phyloP scores from a whole-genome alignment of 2,329 filamentous ascomycete genomes.

The Phialemoniopsis sp. region DNA sequence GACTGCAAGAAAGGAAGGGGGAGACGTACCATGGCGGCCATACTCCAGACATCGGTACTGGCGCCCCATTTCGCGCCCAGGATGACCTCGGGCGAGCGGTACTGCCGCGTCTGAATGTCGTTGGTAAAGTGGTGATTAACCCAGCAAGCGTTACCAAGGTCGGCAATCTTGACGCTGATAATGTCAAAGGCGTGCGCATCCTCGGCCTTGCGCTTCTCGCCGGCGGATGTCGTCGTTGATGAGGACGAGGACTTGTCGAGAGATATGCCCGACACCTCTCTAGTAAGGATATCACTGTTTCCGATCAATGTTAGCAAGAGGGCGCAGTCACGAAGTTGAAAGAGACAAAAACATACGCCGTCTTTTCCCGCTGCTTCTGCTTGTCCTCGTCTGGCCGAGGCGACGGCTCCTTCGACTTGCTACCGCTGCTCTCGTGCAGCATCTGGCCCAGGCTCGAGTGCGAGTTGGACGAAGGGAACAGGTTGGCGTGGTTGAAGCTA shows the following conservation, averaged over 20 bases:
- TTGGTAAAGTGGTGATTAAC: slow-evolving; percentile 99
- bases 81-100: slow-evolving; percentile 95
- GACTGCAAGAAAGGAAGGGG: not conserved
- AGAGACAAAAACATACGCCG: slow-evolving; percentile 63
- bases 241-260: slow-evolving; percentile 66
- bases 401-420: slow-evolving; percentile 35
- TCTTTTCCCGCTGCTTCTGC: slow-evolving; percentile 86
- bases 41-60: slow-evolving; percentile 99
- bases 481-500: slow-evolving; percentile 76
- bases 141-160: slow-evolving; percentile 98
- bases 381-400: slow-evolving; percentile 50
- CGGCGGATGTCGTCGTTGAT: slow-evolving; percentile 36
- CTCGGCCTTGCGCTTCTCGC: slow-evolving; percentile 60
- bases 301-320: slow-evolving; percentile 2
- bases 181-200: slow-evolving; percentile 60
- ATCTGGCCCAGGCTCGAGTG: slow-evolving; percentile 80
- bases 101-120: slow-evolving; percentile 97
- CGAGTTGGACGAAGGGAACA: slow-evolving; percentile 59
- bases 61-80: slow-evolving; percentile 96
- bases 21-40: slow-evolving; percentile 88
- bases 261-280: slow-evolving; percentile 92
- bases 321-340: not conserved
- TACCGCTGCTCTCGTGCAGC: slow-evolving; percentile 66
- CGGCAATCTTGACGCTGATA: slow-evolving; percentile 98
- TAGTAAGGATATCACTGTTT: slow-evolving; percentile 76